phyloP scores from a whole-genome alignment of 768 basidiomycete genomes.

The Tremella mesenterica region DNA sequence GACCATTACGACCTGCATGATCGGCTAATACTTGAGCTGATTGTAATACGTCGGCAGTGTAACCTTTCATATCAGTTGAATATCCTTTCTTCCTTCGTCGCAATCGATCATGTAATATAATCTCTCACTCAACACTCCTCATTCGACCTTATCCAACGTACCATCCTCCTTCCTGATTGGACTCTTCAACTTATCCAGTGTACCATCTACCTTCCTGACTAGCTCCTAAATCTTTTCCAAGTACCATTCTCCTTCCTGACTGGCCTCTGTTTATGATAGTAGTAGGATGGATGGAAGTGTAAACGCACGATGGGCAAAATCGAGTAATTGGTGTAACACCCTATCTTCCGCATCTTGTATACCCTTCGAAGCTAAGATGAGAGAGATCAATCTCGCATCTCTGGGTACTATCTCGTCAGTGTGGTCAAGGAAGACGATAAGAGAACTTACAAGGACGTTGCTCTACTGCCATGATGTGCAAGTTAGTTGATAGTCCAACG shows the following conservation, averaged over 20 bases:
- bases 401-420: slow-evolving; percentile 40
- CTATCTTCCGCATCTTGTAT: slow-evolving; percentile 47
- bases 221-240: no score
- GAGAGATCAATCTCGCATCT: slow-evolving; percentile 46
- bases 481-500: no score
- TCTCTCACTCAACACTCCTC: background rate
- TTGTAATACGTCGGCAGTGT: slow-evolving; percentile 46
- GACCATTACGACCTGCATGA: slow-evolving; percentile 40
- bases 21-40: slow-evolving; percentile 46
- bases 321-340: slow-evolving; percentile 47
- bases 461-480: no score
- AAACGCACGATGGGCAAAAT: slow-evolving; percentile 47
- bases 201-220: no score
- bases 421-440: background rate
- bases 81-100: background rate
- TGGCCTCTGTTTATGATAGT: no score
- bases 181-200: no score
- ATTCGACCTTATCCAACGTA: no score
- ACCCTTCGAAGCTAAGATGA: slow-evolving; percentile 47
- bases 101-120: no score
- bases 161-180: no score
- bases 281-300: background rate
- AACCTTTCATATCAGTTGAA: slow-evolving; percentile 40
- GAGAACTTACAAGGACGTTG: no score
- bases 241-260: no score